Evolutionary conservation across 2,329 filamentous ascomycete species (phyloP), one percentile per base, ranked within the genome.

Genomic region (Cladophialophora immunda): DNA sequence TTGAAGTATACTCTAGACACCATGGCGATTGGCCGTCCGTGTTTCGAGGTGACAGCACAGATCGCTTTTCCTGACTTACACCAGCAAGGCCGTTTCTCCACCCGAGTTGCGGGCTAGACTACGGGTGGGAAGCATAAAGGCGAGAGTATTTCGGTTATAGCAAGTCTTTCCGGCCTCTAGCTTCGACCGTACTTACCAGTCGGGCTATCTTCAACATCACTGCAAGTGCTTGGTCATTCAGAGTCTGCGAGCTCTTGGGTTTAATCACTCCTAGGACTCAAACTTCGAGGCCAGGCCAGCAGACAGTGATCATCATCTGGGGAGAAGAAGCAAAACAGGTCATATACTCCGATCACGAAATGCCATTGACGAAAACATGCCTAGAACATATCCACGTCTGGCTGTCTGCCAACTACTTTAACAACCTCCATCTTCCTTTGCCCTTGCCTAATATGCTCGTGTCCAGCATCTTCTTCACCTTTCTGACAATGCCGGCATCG

Each of bases 401-500:
- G 22, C 32, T 17, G 13, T 13, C 56, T 25, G 25, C 56, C 19
- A 15, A 61, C 45, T 61, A 61, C 58, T 61, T 61, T 8, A 61
- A 27, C 45, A 61, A 38, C 45, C 58, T 61, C 58, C 58, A 61
- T 38, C 58, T 52, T 38, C 34, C 19, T 53, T 27, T 27, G 17
- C 41, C 45, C 27, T 61, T 38, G 29, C 45, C 45, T 27, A 17
- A 22, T 61, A 17, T 61, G 45, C 30, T 53, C 11, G 15, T 38
- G 25, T 61, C 8, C 45, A 61, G 45, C 9, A 53, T 32, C 9
- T 53, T 52, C 58, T 53, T 60, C 58, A 60, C 58, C 41, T 60
- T 60, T 41, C 36, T 60, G 19, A 60, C 58, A 53, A 60, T 60
- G 41, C 58, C 58, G 38, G 19, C 41, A 53, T 60, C 29, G n/a